Evolutionary conservation across 331 rosid genomes (phyloP), one percentile per base, ranked within the genome.

Genomic region (Quercus lobata): DNA sequence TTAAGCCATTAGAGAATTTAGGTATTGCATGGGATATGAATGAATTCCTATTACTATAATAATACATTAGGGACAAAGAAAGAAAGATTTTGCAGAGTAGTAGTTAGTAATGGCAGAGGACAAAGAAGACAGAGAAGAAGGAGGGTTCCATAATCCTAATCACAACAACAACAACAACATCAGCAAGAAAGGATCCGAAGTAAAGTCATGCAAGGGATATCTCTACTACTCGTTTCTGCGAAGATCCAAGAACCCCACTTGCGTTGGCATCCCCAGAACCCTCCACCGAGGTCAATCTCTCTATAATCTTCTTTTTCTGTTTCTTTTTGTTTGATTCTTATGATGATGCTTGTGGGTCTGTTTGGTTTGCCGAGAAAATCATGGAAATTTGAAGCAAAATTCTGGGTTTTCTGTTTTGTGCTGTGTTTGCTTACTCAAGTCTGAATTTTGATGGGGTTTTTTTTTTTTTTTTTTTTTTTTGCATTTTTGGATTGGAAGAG

Each of bases 151-250:
- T 52, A 55, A 75, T 80, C 37, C 75, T 52, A 76, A 79, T 80
- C 79, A 22, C 24, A 22, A 22, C 24, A 22, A 71, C 54, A 37
- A 37, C 44, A 37, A 37, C 44, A 37, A 7, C 10, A 35, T 37
- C 44, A 7, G 10, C 44, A 7, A 37, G 44, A 74, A 57, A 56
- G 89, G 88, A 76, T 81, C 80, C 35, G 80, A 52, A 69, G 97
- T 90, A 57, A 92, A 86, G 73, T 87, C 99, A 11, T 95, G 99
- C 75, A 93, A 88, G 83, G 99, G 99, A 73, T 88, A 88, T 74
- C 86, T 94, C 24, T 95, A 86, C 75, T 95, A 88, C 84, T 80
- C 98, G 1, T 91, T 97, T 15, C 41, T 81, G 71, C 96, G 83
- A 60, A 93, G 89, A 85, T 89, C 99, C 55, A 84, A 85, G 70